These are phyloP conservation scores for Scenedesmus sp. DNA, from an alignment of 163 green algal species.

Conservation along the genomic window DNA sequence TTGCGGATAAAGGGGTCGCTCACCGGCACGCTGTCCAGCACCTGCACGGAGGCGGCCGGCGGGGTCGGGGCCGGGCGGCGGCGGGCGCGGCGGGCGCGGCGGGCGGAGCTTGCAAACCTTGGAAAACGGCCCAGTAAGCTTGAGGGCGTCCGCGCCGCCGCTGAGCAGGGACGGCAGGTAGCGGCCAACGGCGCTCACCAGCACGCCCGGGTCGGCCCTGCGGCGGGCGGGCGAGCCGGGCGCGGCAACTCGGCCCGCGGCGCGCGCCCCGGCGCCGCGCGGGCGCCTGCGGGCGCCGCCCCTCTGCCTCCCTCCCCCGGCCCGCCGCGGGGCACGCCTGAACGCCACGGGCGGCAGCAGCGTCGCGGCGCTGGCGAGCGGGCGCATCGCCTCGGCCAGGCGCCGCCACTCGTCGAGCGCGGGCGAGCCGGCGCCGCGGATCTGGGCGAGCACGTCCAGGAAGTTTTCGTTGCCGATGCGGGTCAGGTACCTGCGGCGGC, in stretches of 20 bases:
- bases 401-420: constrained; percentile 23
- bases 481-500: too few relatives aligned
- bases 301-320: not conserved
- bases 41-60: constrained; percentile 28
- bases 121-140: constrained; percentile 73
- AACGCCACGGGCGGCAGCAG: constrained; percentile 76
- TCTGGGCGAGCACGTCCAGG: constrained; percentile 52
- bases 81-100: not conserved
- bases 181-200: constrained; percentile 65
- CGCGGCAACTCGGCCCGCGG: too few relatives aligned
- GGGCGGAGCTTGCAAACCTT: constrained; percentile 50
- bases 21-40: constrained; percentile 59
- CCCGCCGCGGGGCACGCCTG: constrained; percentile 20
- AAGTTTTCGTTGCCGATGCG: constrained; percentile 84
- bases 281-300: too few relatives aligned
- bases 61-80: not conserved
- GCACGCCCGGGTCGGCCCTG: constrained; percentile 67
- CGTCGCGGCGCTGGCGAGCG: constrained; percentile 71
- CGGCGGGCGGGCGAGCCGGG: not conserved
- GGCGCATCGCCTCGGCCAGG: constrained; percentile 73
- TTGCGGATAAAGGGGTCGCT: constrained; percentile 80
- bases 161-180: constrained; percentile 72
- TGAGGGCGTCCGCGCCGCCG: constrained; percentile 52
- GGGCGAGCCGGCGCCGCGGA: not conserved
- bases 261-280: too few relatives aligned